phyloP scores from a whole-genome alignment of 2,329 filamentous ascomycete species.

The Ophiostoma sp. region DNA sequence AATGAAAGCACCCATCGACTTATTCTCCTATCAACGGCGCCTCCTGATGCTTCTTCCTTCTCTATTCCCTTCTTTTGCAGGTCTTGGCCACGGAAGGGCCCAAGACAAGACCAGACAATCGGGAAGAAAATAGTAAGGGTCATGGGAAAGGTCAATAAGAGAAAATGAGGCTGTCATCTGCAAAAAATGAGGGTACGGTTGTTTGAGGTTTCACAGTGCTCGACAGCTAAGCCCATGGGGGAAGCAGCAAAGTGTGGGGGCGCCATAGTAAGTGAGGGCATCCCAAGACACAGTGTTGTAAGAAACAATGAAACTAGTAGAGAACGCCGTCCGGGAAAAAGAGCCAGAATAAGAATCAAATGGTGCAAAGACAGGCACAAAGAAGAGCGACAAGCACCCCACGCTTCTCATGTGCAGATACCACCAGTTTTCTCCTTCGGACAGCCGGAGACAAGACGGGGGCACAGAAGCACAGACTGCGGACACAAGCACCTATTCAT shows the following conservation, averaged over 20 bases:
- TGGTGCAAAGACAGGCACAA: neutral
- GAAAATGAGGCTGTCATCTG: neutral
- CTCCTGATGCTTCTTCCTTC: no score
- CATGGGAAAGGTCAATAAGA: neutral
- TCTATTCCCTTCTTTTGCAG: neutral
- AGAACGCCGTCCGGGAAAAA: neutral
- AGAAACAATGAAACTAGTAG: neutral
- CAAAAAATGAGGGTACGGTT: neutral
- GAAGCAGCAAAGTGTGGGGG: neutral
- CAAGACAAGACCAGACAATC: neutral
- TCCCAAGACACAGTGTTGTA: no score
- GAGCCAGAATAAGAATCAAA: neutral
- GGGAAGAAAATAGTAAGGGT: neutral
- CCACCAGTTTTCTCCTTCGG: neutral
- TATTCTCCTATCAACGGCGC: neutral
- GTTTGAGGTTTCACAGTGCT: neutral
- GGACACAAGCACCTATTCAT: neutral
- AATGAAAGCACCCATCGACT: neutral
- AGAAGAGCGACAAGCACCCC: neutral
- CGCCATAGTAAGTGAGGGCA: no score
- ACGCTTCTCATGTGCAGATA: neutral
- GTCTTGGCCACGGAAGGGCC: neutral
- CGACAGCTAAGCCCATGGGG: neutral
- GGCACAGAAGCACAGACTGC: neutral
- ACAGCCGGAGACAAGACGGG: slow-evolving; percentile 12